Evolutionary conservation across 192 early-diverging fungal species (phyloP), one percentile per base, ranked within the genome.

Genomic region (Mortierella alpina): DNA sequence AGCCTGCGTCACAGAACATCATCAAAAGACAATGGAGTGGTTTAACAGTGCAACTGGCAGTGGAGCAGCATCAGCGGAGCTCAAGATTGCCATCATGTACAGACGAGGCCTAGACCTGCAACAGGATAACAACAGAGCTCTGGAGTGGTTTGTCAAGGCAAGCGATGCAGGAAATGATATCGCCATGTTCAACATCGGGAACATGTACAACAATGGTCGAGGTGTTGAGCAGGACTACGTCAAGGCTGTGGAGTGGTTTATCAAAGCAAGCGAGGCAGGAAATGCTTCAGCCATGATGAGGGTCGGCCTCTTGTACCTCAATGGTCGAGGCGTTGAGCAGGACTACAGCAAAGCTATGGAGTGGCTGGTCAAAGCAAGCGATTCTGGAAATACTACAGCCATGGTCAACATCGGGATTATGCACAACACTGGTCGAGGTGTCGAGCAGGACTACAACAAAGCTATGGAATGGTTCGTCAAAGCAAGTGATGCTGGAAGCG

Each of bases 121-220:
- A 4, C 17, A 39, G 51, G 50, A 65, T 39, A 11, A 22, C n/a
- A 31, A 13, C 2, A 65, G 40, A 17, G 61, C 61, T n/a, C 48
- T 63, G 48, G 69, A 82, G 42, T 93, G 90, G 91, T 93, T 84
- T 68, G 68, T 81, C 20, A 69, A 77, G 55, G 69, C 84, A 48
- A 92, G 92, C 18, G 65, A 75, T 39, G 83, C 75, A 55, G 92
- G 90, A 15, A 89, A 92, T 67, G 86, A 87, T 55, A 66, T 89
- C 0, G 93, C 91, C 20, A 89, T 92, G 70, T 91, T 91, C 66
- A 89, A 86, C 17, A 81, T 95, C n/a, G 94, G 92, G 6, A 89
- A 88, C 59, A 71, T 92, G 18, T 94, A 92, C 58, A 91, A 93
- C 70, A 88, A 92, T 84, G 92, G 92, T 6, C 40, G 13, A 0